These are phyloP conservation scores for Apophysomyces trapeziformis DNA, from an alignment of 371 early-diverging fungal genomes.

Conservation along the genomic window DNA sequence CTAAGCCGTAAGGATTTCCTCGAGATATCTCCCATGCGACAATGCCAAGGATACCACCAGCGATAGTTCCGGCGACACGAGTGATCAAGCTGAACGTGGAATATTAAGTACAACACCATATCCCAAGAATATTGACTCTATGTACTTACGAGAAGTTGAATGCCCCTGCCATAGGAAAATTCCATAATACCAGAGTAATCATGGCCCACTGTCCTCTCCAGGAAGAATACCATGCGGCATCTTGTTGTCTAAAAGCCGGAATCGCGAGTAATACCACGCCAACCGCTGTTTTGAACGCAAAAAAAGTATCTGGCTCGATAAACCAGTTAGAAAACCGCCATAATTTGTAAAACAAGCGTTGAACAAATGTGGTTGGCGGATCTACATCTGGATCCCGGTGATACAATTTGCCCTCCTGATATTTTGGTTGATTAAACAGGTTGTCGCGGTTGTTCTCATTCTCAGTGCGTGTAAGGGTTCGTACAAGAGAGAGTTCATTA, in stretches of 20 bases:
- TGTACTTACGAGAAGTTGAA: conserved; percentile 39
- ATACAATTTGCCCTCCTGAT: conserved; percentile 10
- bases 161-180: conserved; percentile 40
- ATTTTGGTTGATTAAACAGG: neutral
- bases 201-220: conserved; percentile 54
- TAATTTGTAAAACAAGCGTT: conserved; percentile 31
- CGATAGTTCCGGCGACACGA: conserved; percentile 35
- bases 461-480: conserved; percentile 11
- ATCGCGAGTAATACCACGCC: conserved; percentile 41
- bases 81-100: conserved; percentile 24
- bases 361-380: conserved; percentile 29
- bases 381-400: conserved; percentile 45
- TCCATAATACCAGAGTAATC: conserved; percentile 47
- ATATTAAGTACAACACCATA: neutral
- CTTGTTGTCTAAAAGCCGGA: conserved; percentile 32
- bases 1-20: conserved; percentile 47
- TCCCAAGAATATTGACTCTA: neutral
- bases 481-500: conserved; percentile 16
- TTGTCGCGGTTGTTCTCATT: neutral
- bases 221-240: conserved; percentile 36
- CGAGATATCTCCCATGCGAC: conserved; percentile 48
- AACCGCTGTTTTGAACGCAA: conserved; percentile 43
- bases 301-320: conserved; percentile 26
- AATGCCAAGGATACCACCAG: conserved; percentile 41
- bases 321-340: conserved; percentile 25